Conservation (phyloP, 2,329 filamentous ascomycete species). For the Pseudogymnoascus sp. region DNA sequence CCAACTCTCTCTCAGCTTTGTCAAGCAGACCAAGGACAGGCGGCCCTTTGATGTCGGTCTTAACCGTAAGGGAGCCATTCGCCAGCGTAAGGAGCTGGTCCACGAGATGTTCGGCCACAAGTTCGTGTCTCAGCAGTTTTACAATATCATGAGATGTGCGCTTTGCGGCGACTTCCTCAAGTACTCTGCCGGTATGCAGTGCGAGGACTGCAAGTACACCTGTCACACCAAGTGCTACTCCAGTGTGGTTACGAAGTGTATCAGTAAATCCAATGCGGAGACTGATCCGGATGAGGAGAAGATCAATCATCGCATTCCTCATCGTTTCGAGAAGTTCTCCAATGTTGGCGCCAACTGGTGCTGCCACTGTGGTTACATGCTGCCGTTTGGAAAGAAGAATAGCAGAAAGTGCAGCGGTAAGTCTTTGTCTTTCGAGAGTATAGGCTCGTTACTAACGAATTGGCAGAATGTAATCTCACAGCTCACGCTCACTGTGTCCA, state of each 20-base stretch:
- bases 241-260: constrained; percentile 97
- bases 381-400: constrained; percentile 92
- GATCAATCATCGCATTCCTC: constrained; percentile 97
- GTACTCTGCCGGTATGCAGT: constrained; percentile 98
- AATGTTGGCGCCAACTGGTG: constrained; percentile 99
- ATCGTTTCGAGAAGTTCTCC: constrained; percentile 92
- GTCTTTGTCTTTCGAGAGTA: constrained; percentile 22
- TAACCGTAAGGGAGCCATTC: constrained; percentile 88
- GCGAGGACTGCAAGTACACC: constrained; percentile 98
- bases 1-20: constrained; percentile 82
- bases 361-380: constrained; percentile 93
- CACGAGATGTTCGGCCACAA: constrained; percentile 99
- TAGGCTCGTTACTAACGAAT: constrained; percentile 23
- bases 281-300: constrained; percentile 98
- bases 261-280: constrained; percentile 98
- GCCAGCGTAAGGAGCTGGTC: constrained; percentile 95
- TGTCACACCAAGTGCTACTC: constrained; percentile 97
- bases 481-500: constrained; percentile 88
- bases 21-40: constrained; percentile 80
- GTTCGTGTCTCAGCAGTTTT: constrained; percentile 96
- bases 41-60: constrained; percentile 81
- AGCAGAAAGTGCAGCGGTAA: constrained; percentile 82
- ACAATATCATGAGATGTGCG: constrained; percentile 99
- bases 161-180: constrained; percentile 97
- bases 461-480: constrained; percentile 76